These are phyloP conservation scores for Leonotis leonurus DNA, from an alignment of 257 asterid genomes.

Conservation along the genomic window DNA sequence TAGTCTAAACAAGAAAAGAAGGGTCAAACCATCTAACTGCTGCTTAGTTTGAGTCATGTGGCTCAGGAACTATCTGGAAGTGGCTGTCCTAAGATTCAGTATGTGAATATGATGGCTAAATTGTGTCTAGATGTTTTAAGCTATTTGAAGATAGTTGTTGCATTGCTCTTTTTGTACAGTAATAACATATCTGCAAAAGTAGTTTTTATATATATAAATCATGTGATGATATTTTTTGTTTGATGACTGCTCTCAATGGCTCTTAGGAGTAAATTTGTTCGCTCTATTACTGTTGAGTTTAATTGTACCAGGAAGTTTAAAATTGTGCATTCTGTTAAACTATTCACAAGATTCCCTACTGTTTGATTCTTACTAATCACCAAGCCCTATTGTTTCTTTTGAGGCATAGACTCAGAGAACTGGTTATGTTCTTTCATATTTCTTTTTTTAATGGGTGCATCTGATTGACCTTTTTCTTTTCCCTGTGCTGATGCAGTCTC, in stretches of 20 bases:
- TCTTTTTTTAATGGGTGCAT: not conserved
- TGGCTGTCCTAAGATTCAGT: not conserved
- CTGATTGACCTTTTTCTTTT: conserved; percentile 7
- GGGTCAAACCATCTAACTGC: not conserved
- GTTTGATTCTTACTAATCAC: not conserved
- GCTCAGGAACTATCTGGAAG: not conserved
- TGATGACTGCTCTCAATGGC: not conserved
- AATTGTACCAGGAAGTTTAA: not conserved
- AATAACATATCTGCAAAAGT: not conserved
- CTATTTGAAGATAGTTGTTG: conserved; percentile 1
- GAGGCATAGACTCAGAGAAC: not conserved
- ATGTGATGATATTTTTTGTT: not conserved
- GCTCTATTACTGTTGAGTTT: not conserved
- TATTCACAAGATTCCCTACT: not conserved
- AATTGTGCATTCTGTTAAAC: not conserved
- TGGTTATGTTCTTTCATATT: not conserved
- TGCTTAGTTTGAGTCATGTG: conserved; percentile 10
- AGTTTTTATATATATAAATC: not conserved
- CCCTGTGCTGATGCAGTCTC: conserved; percentile 41
- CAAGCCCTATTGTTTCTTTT: not conserved
- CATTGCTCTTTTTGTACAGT: not conserved
- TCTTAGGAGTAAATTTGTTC: not conserved
- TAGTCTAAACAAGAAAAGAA: not conserved
- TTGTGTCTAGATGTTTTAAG: not conserved
- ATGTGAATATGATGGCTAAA: not conserved